Conservation (phyloP, 2,329 filamentous ascomycete species). For the Ceratocystis colombiana region DNA sequence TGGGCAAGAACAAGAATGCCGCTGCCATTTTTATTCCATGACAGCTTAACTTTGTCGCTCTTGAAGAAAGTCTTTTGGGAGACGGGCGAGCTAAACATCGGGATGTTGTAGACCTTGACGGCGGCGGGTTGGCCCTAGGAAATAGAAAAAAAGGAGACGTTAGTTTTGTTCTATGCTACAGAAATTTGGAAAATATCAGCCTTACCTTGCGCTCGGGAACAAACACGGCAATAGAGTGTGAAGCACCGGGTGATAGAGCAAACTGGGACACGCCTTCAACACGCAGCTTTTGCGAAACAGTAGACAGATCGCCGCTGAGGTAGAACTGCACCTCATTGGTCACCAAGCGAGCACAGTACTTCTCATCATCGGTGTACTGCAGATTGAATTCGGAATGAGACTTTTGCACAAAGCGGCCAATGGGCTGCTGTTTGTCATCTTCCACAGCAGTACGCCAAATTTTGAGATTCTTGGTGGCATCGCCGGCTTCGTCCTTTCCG, state of each 20-base stretch:
- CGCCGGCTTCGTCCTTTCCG: constrained; percentile 64
- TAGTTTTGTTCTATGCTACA: constrained; percentile 22
- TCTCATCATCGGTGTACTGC: constrained; percentile 90
- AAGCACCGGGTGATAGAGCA: constrained; percentile 78
- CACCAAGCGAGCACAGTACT: constrained; percentile 82
- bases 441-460: constrained; percentile 79
- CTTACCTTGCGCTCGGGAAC: constrained; percentile 84
- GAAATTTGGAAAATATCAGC: constrained; percentile 27
- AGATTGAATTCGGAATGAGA: constrained; percentile 92
- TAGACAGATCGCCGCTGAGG: constrained; percentile 72
- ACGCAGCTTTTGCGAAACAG: constrained; percentile 89
- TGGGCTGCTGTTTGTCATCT: constrained; percentile 58
- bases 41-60: constrained; percentile 95
- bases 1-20: constrained; percentile 89
- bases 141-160: constrained; percentile 20
- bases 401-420: constrained; percentile 92
- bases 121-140: constrained; percentile 76
- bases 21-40: constrained; percentile 91
- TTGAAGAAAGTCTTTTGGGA: constrained; percentile 99
- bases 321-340: constrained; percentile 98
- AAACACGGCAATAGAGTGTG: constrained; percentile 87
- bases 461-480: constrained; percentile 61
- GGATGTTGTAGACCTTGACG: constrained; percentile 90
- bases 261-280: constrained; percentile 87
- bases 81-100: constrained; percentile 68